phyloP scores from a whole-genome alignment of 352 stramenopile genomes.

The Pseudoperonospora humuli region DNA sequence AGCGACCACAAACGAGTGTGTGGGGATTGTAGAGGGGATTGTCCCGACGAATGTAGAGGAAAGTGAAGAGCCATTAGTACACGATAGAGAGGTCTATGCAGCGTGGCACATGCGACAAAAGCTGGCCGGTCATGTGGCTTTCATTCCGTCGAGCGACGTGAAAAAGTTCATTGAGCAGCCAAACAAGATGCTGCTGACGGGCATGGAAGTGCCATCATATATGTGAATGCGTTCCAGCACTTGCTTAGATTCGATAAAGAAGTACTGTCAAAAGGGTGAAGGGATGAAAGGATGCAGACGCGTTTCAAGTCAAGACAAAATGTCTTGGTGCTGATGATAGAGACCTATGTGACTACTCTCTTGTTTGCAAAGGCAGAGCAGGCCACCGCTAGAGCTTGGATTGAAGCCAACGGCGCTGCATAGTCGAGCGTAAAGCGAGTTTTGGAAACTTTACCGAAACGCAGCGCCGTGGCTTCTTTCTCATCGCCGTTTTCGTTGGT shows the following conservation, averaged over 20 bases:
- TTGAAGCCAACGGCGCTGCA: conserved; percentile 52
- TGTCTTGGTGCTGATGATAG: conserved; percentile 1
- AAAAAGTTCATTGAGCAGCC: conserved; percentile 36
- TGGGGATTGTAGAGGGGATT: conserved; percentile 74
- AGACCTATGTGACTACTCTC: conserved; percentile 62
- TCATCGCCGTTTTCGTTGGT: conserved; percentile 48
- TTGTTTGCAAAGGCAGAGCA: conserved; percentile 84
- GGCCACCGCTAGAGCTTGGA: conserved; percentile 77
- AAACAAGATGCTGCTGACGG: conserved; percentile 25
- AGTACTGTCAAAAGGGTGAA: conserved; percentile 11
- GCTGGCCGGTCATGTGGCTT: conserved; percentile 61
- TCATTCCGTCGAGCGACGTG: conserved; percentile 49
- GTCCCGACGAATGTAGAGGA: conserved; percentile 35
- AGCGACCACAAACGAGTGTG: conserved; percentile 26
- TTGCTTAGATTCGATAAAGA: conserved; percentile 17
- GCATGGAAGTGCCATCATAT: conserved; percentile 21
- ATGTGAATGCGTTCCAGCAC: conserved; percentile 6
- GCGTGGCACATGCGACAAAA: conserved; percentile 50
- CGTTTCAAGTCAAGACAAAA: too few species aligned
- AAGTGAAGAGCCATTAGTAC: conserved; percentile 9
- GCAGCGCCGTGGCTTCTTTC: conserved; percentile 44
- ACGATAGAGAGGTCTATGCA: conserved; percentile 21
- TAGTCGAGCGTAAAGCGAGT: conserved; percentile 78
- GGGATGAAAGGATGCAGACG: too few species aligned
- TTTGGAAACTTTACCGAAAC: conserved; percentile 82